Conservation (phyloP, 176 grass and related monocot genomes). For the Stipa capillata region DNA sequence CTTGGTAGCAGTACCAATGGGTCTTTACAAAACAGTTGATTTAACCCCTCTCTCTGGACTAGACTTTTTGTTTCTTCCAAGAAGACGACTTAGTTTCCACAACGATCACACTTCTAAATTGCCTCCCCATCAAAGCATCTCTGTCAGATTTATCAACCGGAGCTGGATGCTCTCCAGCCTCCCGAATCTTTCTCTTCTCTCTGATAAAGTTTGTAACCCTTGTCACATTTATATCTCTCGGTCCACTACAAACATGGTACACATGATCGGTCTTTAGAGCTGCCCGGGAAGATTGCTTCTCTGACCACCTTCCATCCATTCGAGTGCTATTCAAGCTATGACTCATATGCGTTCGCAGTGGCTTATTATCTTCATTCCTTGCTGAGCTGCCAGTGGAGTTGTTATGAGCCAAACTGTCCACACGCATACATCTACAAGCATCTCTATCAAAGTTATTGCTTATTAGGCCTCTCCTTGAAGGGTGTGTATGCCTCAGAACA, state of each 20-base stretch:
- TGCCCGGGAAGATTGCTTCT: not conserved
- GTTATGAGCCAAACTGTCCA: not conserved
- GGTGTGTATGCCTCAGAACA: conserved; percentile 7
- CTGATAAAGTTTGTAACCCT: conserved; percentile 25
- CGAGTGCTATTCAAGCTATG: not conserved
- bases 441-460: conserved; percentile 15
- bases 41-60: conserved; percentile 11
- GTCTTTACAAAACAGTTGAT: not conserved
- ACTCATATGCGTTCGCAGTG: not conserved
- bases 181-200: conserved; percentile 45
- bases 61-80: conserved; percentile 32
- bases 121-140: conserved; percentile 26
- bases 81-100: conserved; percentile 12
- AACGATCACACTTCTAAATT: conserved; percentile 14
- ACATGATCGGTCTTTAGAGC: not conserved
- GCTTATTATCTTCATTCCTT: conserved; percentile 7
- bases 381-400: not conserved
- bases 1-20: not conserved
- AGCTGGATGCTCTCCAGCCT: conserved; percentile 3
- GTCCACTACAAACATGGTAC: not conserved
- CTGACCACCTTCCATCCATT: conserved; percentile 2
- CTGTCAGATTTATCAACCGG: not conserved
- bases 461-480: conserved; percentile 15
- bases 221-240: not conserved
- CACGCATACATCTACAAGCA: not conserved